Percentiles rank a stretch among this genome's conserved stretches.
Conservation (phyloP, 1,139 yeast species). For the Yamadazyma atmosphaerica region DNA sequence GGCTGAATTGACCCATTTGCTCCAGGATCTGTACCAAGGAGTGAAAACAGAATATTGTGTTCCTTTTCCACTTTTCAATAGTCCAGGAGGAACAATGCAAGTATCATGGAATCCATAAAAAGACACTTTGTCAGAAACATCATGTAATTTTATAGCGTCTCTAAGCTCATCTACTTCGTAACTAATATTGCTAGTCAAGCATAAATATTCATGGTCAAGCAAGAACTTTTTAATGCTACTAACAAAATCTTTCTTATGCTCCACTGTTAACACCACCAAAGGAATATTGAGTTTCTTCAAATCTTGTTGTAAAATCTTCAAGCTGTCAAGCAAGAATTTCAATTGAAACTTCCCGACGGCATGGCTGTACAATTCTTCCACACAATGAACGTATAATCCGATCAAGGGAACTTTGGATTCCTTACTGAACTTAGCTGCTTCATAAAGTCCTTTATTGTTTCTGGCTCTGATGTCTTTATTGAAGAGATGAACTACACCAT, state of each 20-base stretch:
- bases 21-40: constrained; percentile 55
- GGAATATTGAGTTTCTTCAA: constrained; percentile 39
- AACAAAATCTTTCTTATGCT: constrained; percentile 22
- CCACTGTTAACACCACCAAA: constrained; percentile 33
- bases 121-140: constrained; percentile 6
- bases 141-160: constrained; percentile 26
- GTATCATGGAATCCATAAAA: constrained; percentile 44
- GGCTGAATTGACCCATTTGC: constrained; percentile 8
- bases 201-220: constrained; percentile 24
- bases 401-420: constrained; percentile 26
- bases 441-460: constrained; percentile 41
- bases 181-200: constrained; percentile 43
- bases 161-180: constrained; percentile 55
- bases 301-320: constrained; percentile 27
- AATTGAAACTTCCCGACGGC: constrained; percentile 43
- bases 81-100: constrained; percentile 49
- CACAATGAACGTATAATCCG: constrained; percentile 40
- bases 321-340: constrained; percentile 33
- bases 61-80: constrained; percentile 40
- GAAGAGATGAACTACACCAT: constrained; percentile 43
- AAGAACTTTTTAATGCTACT: constrained; percentile 24
- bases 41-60: constrained; percentile 52
- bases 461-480: constrained; percentile 40
- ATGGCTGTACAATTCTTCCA: constrained; percentile 42
- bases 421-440: constrained; percentile 30